These are phyloP conservation scores for Larix kaempferi DNA, from an alignment of 75 land plant genomes.

Conservation along the genomic window DNA sequence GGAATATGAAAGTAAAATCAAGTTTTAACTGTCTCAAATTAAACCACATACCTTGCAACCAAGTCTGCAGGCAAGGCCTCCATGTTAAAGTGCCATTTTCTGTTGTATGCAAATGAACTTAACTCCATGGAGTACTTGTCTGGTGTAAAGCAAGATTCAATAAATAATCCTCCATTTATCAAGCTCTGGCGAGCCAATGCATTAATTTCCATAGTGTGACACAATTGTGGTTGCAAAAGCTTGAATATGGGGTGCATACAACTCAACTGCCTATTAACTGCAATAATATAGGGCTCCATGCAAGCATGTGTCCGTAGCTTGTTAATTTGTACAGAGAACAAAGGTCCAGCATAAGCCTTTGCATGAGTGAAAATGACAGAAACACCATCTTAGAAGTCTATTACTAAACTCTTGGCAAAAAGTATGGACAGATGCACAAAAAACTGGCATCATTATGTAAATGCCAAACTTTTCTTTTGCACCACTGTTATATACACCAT, in stretches of 20 bases:
- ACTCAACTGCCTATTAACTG: slow-evolving; percentile 51
- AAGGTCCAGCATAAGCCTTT: neutral
- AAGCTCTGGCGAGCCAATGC: slow-evolving; percentile 34
- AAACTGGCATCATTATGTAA: too few relatives aligned
- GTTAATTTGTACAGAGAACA: slow-evolving; percentile 1
- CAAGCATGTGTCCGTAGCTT: slow-evolving; percentile 55
- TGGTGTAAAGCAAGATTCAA: slow-evolving; percentile 39
- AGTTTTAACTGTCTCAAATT: too few relatives aligned
- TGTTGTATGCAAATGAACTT: slow-evolving; percentile 40
- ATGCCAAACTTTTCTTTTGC: too few relatives aligned
- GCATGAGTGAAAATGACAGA: neutral
- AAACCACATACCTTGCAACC: too few relatives aligned
- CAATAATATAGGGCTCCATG: slow-evolving; percentile 57
- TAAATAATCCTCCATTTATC: slow-evolving; percentile 38
- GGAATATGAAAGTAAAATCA: too few relatives aligned
- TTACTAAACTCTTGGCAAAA: too few relatives aligned
- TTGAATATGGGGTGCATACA: too few relatives aligned
- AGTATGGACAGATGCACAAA: too few relatives aligned
- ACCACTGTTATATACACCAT: too few relatives aligned
- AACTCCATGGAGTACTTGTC: slow-evolving; percentile 41
- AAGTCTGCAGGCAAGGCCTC: too few relatives aligned
- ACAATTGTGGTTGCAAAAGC: slow-evolving; percentile 28
- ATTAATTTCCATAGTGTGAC: slow-evolving; percentile 41
- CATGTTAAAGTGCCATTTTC: slow-evolving; percentile 48
- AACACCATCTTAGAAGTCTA: neutral